phyloP scores from a whole-genome alignment of 495 filamentous ascomycete genomes.

The Penicillium desertorum region DNA sequence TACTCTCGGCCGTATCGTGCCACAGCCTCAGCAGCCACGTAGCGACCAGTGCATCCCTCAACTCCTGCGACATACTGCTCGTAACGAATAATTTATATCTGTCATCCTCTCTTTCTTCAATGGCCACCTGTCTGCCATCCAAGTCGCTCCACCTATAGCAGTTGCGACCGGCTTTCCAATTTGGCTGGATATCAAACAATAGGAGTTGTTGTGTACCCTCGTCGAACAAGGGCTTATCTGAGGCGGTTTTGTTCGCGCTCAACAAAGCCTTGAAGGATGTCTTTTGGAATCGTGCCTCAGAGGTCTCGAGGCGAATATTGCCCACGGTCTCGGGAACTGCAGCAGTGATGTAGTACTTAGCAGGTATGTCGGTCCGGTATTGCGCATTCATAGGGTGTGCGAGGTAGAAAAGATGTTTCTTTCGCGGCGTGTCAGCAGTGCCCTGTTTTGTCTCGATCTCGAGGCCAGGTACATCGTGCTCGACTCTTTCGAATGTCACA shows the following conservation, averaged over 20 bases:
- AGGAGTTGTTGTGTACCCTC: constrained; percentile 1
- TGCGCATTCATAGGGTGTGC: constrained; percentile 19
- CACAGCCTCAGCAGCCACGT: constrained; percentile 21
- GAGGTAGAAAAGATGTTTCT: constrained; percentile 16
- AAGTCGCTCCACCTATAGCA: constrained; percentile 17
- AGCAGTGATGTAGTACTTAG: constrained; percentile 20
- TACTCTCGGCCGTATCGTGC: constrained; percentile 22
- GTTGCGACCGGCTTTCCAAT: constrained; percentile 8
- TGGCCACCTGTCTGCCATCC: constrained; percentile 10
- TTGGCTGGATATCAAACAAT: constrained; percentile 5
- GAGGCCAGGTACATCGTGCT: not conserved
- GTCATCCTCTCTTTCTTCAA: constrained; percentile 14
- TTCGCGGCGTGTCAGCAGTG: not conserved
- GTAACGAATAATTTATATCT: constrained; percentile 14
- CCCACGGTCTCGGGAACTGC: constrained; percentile 14
- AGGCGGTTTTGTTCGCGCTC: constrained; percentile 12
- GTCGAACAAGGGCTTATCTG: constrained; percentile 16
- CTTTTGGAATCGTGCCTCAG: constrained; percentile 13
- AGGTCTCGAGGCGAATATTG: constrained; percentile 20
- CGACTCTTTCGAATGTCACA: constrained; percentile 5
- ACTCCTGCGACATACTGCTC: constrained; percentile 2
- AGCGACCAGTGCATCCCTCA: constrained; percentile 21
- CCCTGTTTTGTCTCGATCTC: not conserved
- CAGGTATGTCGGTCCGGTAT: constrained; percentile 23
- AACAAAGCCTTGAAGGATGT: constrained; percentile 16